Base-by-base conservation (phyloP, 306 rosid species). In the Fragaria nilgerrensis region DNA sequence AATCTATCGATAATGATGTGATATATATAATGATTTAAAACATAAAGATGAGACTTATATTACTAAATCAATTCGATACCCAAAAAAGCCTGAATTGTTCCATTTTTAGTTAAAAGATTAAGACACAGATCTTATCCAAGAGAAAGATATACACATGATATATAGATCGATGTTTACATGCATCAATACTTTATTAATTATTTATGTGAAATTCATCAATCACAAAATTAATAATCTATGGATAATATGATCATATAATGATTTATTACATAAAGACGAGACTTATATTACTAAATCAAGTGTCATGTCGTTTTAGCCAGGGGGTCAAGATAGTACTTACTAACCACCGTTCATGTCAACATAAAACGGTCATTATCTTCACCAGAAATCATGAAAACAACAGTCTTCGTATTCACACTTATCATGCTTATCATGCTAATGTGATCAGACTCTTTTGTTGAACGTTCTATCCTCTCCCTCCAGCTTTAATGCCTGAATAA, bases 401-500 rank as follows among this genome's bases (percentile, higher is more conserved):
- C 19, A 20, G 34, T 32, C 23, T 20, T 13, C 16, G 3, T 2
- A 16, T 23, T 17, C 22, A 12, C 78, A 32, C 17, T 10, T 1
- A 41, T 39, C 77, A 65, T 52, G 78, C 22, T 10, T 1, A 43
- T 39, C 77, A 56, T 52, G 78, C 78, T 59, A 71, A 37, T 12
- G 36, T 25, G 65, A 12, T 6, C 67, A 14, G n/a, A 25, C 4
- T 36, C 73, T 19, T 69, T 45, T 43, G n/a, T 34, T 67, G 58
- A 76, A 43, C 68, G 41, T 62, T 27, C 11, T 37, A 29, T 29
- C 9, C 34, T 32, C 34, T 32, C 34, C 39, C 20, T 81, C 70
- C 69, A 49, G 83, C 62, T 55, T n/a, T n/a, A 17, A 27, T 55
- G 62, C 62, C 81, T 59, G 78, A 27, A 32, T 61, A 73, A 78